Evolutionary conservation across 1,284 basidiomycete genomes (phyloP).

Genomic region (Pseudozyma thailandica): DNA sequence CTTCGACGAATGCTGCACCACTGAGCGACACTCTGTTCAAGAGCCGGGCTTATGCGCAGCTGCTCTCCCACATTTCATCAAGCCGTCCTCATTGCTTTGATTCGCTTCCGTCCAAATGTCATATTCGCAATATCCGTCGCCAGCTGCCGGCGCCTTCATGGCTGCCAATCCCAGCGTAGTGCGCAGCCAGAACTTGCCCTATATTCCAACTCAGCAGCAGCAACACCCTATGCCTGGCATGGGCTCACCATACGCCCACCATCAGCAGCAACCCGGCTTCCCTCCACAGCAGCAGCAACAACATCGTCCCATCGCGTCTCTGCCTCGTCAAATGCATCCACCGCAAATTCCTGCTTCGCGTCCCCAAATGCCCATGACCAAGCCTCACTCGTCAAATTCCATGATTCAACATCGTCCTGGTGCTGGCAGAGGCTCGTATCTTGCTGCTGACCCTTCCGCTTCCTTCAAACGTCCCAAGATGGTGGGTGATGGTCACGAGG

Average conservation of each 20-base stretch:
- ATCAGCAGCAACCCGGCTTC: slow-evolving; percentile 28
- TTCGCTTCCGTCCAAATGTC: slow-evolving; percentile 26
- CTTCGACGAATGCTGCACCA: too few relatives aligned
- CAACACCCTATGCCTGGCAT: slow-evolving; percentile 11
- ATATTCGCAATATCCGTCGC: slow-evolving; percentile 33
- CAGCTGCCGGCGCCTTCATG: slow-evolving; percentile 20
- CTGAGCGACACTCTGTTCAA: too few relatives aligned
- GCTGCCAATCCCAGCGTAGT: slow-evolving; percentile 24
- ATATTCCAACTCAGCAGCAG: slow-evolving; percentile 22
- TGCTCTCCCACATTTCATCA: slow-evolving; percentile 40
- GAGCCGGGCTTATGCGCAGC: too few relatives aligned
- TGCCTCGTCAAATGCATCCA: slow-evolving; percentile 35
- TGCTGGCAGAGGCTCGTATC: slow-evolving; percentile 4
- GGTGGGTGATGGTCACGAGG: slow-evolving; percentile 39
- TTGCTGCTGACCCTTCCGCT: slow-evolving; percentile 7
- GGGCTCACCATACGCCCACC: slow-evolving; percentile 10
- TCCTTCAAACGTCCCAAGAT: slow-evolving; percentile 38
- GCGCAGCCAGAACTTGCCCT: slow-evolving; percentile 32
- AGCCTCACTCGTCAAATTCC: slow-evolving; percentile 15
- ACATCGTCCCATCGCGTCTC: slow-evolving; percentile 25
- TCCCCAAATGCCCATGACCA: slow-evolving; percentile 2
- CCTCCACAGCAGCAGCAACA: slow-evolving; percentile 18
- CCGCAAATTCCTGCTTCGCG: slow-evolving; percentile 15
- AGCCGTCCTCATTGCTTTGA: slow-evolving; percentile 5
- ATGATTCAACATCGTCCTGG: slow-evolving; percentile 24